Evolutionary conservation across 139 green algal species (phyloP).

Genomic region (Coccomyxa sp.): DNA sequence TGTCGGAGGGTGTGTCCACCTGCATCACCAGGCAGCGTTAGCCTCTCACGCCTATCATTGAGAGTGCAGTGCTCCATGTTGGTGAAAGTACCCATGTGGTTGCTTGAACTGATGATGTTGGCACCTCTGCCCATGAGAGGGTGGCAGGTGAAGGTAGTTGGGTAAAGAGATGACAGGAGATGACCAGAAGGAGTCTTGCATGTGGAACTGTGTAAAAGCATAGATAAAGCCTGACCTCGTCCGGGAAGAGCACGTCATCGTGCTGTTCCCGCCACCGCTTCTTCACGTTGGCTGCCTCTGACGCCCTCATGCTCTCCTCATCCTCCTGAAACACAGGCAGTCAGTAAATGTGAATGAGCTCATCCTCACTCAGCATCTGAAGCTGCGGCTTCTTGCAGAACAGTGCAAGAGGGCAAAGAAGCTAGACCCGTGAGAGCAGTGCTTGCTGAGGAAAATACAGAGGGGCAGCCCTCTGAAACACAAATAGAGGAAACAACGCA

Average conservation of each 20-base stretch:
- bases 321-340: too few relatives aligned
- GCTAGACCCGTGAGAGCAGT: too few relatives aligned
- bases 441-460: too few relatives aligned
- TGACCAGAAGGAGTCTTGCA: not conserved
- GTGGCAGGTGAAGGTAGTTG: not conserved
- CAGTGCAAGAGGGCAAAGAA: too few relatives aligned
- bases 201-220: not conserved
- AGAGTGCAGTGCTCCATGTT: too few relatives aligned
- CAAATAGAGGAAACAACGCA: too few relatives aligned
- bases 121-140: not conserved
- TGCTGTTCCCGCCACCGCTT: slow-evolving; percentile 34
- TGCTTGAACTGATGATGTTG: not conserved
- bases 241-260: slow-evolving; percentile 78
- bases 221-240: slow-evolving; percentile 50
- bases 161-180: not conserved
- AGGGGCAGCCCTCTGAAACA: too few relatives aligned
- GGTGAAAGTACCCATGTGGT: too few relatives aligned
- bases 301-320: not conserved
- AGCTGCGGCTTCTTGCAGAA: too few relatives aligned
- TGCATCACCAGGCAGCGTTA: slow-evolving; percentile 12
- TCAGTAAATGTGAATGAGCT: too few relatives aligned
- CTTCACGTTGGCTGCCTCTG: slow-evolving; percentile 20
- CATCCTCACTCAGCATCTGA: too few relatives aligned
- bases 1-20: slow-evolving; percentile 74
- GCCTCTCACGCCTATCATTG: too few relatives aligned